Conservation (phyloP, 345 rosid genomes). For the Hibiscus mutabilis region DNA sequence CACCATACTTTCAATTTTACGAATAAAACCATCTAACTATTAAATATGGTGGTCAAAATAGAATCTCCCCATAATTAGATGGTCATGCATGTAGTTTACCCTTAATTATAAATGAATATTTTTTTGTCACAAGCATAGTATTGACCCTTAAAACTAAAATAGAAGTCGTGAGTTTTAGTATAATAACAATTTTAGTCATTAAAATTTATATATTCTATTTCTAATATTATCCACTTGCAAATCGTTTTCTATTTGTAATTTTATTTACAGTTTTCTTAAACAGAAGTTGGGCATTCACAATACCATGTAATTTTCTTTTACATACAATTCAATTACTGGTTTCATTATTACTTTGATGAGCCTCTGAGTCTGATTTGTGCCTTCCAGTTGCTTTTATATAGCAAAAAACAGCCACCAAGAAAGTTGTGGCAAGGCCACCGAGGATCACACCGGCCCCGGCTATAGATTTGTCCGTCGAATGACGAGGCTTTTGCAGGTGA, state of each 20-base stretch:
- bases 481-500: constrained; percentile 22
- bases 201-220: too few species aligned
- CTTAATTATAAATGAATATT: too few species aligned
- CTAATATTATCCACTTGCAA: neutral
- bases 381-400: constrained; percentile 67
- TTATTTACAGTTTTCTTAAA: neutral
- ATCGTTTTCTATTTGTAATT: neutral
- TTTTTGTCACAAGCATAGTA: too few species aligned
- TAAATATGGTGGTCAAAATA: too few species aligned
- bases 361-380: constrained; percentile 28
- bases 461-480: constrained; percentile 52
- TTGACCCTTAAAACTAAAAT: too few species aligned
- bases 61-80: too few species aligned
- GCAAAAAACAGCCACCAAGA: constrained; percentile 60
- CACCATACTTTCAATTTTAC: too few species aligned
- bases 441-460: constrained; percentile 83
- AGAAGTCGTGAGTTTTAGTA: too few species aligned
- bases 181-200: too few species aligned
- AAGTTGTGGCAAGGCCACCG: constrained; percentile 64
- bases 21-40: too few species aligned
- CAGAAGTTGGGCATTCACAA: neutral
- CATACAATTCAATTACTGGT: neutral
- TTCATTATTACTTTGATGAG: neutral
- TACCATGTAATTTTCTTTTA: neutral
- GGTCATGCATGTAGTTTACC: too few species aligned